phyloP scores from a whole-genome alignment of 2,329 filamentous ascomycete genomes.

The Aspergillus uvarum region DNA sequence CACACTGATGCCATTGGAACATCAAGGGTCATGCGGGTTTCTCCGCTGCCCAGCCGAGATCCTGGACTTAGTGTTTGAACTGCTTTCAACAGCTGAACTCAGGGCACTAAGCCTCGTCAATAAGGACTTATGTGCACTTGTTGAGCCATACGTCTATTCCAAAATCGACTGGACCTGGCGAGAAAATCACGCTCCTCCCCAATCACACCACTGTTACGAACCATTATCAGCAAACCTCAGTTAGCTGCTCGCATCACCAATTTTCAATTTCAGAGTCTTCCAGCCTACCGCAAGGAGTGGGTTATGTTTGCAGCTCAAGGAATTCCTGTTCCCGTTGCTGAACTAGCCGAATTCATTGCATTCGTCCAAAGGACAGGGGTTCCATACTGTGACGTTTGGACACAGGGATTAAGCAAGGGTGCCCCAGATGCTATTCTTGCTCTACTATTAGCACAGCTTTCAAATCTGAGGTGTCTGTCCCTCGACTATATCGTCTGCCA shows the following conservation, averaged over 20 bases:
- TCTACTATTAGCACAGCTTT: conserved; percentile 20
- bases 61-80: conserved; percentile 16
- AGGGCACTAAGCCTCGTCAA: conserved; percentile 16
- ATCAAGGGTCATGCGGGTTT: neutral
- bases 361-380: conserved; percentile 11
- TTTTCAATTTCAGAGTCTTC: conserved; percentile 12
- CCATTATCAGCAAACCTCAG: conserved; percentile 17
- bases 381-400: conserved; percentile 16
- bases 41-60: conserved; percentile 15
- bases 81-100: conserved; percentile 17
- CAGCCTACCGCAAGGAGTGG: neutral
- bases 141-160: conserved; percentile 23
- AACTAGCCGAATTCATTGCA: conserved; percentile 7
- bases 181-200: conserved; percentile 11
- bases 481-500: conserved; percentile 11
- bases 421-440: conserved; percentile 20
- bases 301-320: neutral
- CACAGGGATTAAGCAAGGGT: conserved; percentile 15
- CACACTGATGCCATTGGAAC: too few relatives aligned
- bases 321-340: conserved; percentile 2
- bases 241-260: conserved; percentile 16
- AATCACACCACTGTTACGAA: conserved; percentile 19
- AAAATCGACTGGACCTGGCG: conserved; percentile 19
- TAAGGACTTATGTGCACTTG: conserved; percentile 10
- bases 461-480: conserved; percentile 16